A percentile compares a stretch with the other conserved stretches of the same genome.
These are phyloP conservation scores for Pouteria campechiana DNA, from an alignment of 179 eudicot species.

Conservation along the genomic window DNA sequence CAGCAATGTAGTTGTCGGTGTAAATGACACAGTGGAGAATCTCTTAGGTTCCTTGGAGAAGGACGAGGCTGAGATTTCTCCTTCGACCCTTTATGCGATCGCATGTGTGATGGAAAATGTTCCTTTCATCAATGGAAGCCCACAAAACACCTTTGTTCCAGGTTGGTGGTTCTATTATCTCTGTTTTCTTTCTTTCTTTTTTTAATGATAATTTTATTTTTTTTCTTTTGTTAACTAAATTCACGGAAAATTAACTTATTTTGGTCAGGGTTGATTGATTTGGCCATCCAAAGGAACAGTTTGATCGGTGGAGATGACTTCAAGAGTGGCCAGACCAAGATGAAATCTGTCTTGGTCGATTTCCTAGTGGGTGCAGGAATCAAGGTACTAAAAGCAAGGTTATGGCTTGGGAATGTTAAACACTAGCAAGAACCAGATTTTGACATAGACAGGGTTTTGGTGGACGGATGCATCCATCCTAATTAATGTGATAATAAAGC, in stretches of 20 bases:
- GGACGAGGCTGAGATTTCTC: constrained; percentile 93
- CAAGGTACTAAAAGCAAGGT: no score
- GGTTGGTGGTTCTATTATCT: constrained; percentile 15
- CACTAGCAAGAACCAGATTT: no score
- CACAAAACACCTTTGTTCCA: constrained; percentile 97
- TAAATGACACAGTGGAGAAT: constrained; percentile 80
- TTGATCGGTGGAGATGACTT: constrained; percentile 98
- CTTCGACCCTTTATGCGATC: constrained; percentile 78
- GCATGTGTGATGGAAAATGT: constrained; percentile 84
- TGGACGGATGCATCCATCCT: no score
- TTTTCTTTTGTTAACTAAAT: not conserved
- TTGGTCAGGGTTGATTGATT: constrained; percentile 57
- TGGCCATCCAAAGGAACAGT: constrained; percentile 77
- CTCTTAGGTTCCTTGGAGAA: constrained; percentile 67
- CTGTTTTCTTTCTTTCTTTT: not conserved
- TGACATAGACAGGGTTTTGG: no score
- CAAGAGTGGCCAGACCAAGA: constrained; percentile 99
- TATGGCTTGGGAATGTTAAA: no score
- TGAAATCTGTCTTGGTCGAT: constrained; percentile 94
- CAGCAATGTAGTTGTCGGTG: constrained; percentile 76
- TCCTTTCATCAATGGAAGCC: constrained; percentile 97
- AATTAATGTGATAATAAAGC: no score
- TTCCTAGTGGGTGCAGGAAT: constrained; percentile 99
- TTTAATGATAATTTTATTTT: not conserved
- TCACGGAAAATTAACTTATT: not conserved